A percentile compares a stretch with the other conserved stretches of the same genome.
Evolutionary conservation across 495 filamentous ascomycete species (phyloP).

Genomic region (Xylaria longipes): DNA sequence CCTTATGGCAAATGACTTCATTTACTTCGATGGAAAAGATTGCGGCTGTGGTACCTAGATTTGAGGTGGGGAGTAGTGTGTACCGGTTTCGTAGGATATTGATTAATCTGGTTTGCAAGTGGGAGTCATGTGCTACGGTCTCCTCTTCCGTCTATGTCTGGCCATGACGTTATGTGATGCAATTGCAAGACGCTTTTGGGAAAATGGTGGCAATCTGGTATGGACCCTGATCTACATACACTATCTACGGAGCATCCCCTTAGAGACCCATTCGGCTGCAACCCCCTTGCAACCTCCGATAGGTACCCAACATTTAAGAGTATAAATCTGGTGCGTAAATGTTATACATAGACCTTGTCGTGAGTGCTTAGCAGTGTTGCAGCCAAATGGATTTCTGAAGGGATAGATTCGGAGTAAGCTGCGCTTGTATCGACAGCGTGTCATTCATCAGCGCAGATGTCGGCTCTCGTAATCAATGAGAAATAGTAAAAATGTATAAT

Average conservation of each 20-base stretch:
- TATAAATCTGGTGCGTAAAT: no score
- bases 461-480: neutral
- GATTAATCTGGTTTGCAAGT: neutral
- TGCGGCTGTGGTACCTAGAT: neutral
- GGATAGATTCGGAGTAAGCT: neutral
- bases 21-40: neutral
- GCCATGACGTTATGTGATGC: slow-evolving; percentile 3
- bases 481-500: neutral
- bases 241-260: neutral
- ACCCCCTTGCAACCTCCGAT: no score
- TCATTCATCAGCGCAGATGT: neutral
- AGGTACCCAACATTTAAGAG: no score
- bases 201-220: neutral
- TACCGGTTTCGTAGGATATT: neutral
- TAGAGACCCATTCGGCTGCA: no score
- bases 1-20: neutral
- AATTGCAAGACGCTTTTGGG: neutral
- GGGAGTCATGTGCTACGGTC: neutral
- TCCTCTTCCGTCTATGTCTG: neutral
- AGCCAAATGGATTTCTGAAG: no score
- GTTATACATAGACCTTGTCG: no score
- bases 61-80: neutral
- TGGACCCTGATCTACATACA: neutral
- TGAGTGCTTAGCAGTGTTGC: no score
- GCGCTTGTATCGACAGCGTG: neutral